Evolutionary conservation across 164 flowering plant species (phyloP).

Genomic region (Aristolochia californica): DNA sequence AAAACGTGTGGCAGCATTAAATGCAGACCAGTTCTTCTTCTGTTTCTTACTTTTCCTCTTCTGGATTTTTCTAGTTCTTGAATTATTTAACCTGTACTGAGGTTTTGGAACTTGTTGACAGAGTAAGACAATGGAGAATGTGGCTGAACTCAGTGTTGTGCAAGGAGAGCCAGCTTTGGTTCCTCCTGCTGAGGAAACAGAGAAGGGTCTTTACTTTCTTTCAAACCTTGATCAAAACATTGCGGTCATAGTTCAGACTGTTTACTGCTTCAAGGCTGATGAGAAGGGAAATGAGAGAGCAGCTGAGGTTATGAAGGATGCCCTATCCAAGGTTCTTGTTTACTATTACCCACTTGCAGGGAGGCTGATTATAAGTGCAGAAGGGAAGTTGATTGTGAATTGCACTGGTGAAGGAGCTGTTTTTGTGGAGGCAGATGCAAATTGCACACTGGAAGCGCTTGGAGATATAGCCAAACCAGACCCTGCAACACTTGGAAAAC

Average conservation of each 20-base stretch:
- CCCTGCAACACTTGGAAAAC: constrained; percentile 60
- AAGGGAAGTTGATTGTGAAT: constrained; percentile 67
- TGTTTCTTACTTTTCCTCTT: neutral
- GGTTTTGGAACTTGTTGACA: constrained; percentile 7
- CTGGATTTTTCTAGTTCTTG: neutral
- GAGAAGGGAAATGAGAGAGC: constrained; percentile 46
- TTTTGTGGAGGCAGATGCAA: constrained; percentile 75
- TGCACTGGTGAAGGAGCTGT: constrained; percentile 81
- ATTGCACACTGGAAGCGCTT: constrained; percentile 40
- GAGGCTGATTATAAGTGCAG: constrained; percentile 50
- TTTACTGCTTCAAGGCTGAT: constrained; percentile 46
- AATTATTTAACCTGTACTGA: neutral
- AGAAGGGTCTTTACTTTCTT: constrained; percentile 43
- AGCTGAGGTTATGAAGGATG: constrained; percentile 42
- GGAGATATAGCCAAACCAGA: constrained; percentile 72
- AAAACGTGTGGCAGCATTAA: neutral
- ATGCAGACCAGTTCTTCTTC: neutral
- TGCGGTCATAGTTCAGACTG: constrained; percentile 50
- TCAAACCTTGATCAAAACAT: constrained; percentile 64
- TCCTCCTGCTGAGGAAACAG: constrained; percentile 42
- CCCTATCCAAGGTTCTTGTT: constrained; percentile 66
- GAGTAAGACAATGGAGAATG: constrained; percentile 15
- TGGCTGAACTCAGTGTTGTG: constrained; percentile 17
- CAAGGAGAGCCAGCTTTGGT: constrained; percentile 35
- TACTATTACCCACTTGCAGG: constrained; percentile 74